phyloP scores from a whole-genome alignment of 2,329 filamentous ascomycete genomes.

The Dichotomopilus funicola region DNA sequence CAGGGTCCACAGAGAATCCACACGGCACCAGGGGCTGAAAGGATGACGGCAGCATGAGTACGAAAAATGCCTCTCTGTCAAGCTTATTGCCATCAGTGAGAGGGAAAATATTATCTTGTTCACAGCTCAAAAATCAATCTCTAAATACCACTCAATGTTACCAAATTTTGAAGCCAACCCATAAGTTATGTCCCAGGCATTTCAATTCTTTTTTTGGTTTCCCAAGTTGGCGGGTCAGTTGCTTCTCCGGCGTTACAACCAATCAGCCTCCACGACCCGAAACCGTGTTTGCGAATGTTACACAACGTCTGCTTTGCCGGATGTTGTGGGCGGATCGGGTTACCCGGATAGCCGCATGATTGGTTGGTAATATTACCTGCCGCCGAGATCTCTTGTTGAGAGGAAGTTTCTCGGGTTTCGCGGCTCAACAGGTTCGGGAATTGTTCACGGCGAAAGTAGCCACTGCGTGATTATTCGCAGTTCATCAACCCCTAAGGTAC shows the following conservation, averaged over 20 bases:
- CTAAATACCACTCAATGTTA: too few relatives aligned
- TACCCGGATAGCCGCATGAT: conserved; percentile 1
- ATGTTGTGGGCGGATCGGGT: conserved; percentile 3
- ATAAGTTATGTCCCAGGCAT: not conserved
- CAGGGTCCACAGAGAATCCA: conserved; percentile 8
- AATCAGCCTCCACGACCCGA: not conserved
- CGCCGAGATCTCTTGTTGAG: not conserved
- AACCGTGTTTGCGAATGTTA: conserved; percentile 9
- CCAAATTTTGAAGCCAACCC: too few relatives aligned
- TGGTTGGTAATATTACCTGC: not conserved
- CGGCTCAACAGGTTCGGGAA: too few relatives aligned
- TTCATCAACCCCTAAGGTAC: too few relatives aligned
- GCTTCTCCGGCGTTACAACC: not conserved
- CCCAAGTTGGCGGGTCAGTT: too few relatives aligned
- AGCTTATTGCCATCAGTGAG: not conserved
- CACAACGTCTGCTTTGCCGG: conserved; percentile 1
- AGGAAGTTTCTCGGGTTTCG: too few relatives aligned
- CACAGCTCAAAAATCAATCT: too few relatives aligned
- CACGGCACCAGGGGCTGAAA: conserved; percentile 9
- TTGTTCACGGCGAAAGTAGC: too few relatives aligned
- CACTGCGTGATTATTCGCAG: too few relatives aligned
- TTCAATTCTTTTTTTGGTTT: not conserved
- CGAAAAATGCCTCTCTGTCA: conserved; percentile 6
- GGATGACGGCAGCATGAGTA: conserved; percentile 18
- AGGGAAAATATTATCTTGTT: not conserved